phyloP scores from a whole-genome alignment of 164 flowering plant genomes.

The Euptelea pleiosperma region DNA sequence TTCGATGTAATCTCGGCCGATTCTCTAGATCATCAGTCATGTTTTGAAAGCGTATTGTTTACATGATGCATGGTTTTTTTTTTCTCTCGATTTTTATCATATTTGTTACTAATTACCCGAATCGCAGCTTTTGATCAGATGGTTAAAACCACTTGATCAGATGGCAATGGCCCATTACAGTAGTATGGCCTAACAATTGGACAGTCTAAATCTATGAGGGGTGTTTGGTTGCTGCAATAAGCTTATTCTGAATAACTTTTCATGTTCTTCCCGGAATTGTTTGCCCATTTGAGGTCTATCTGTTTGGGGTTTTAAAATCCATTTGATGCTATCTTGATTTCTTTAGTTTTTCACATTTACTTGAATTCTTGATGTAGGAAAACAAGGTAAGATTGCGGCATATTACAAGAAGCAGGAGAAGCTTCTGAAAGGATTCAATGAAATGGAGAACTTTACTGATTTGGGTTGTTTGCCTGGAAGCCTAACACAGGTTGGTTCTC shows the following conservation, averaged over 20 bases:
- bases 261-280: too few species aligned
- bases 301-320: neutral
- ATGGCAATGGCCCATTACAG: too few species aligned
- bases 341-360: too few species aligned
- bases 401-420: slow-evolving; percentile 83
- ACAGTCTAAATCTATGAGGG: too few species aligned
- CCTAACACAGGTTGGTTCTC: slow-evolving; percentile 56
- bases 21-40: neutral
- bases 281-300: too few species aligned
- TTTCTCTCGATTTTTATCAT: too few species aligned
- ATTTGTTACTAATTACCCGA: too few species aligned
- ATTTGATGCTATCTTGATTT: neutral
- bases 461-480: slow-evolving; percentile 47
- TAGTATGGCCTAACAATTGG: too few species aligned
- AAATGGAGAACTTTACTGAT: slow-evolving; percentile 65
- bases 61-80: neutral
- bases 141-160: too few species aligned
- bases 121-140: too few species aligned
- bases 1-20: neutral
- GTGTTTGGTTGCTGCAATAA: too few species aligned
- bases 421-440: slow-evolving; percentile 74
- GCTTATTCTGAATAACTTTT: too few species aligned
- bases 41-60: neutral
- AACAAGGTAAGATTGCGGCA: slow-evolving; percentile 52
- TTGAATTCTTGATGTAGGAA: slow-evolving; percentile 33